phyloP scores from a whole-genome alignment of 192 early-diverging fungal species.

The Coemansia nantahalensis region DNA sequence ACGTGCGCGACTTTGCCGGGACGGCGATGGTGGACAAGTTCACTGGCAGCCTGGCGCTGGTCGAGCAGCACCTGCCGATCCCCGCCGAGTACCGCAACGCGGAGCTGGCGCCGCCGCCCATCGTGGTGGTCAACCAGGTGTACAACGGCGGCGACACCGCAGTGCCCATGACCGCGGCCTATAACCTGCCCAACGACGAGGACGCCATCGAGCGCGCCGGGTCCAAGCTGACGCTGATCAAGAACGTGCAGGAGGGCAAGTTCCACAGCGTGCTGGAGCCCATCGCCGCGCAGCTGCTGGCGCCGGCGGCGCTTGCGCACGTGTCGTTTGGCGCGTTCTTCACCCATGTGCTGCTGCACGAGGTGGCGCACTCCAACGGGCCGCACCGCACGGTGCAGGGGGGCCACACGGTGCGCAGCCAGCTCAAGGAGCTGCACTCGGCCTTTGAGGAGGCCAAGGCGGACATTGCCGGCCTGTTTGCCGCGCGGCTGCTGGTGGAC shows the following conservation, averaged over 20 bases:
- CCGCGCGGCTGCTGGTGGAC: constrained; percentile 59
- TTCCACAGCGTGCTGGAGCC: constrained; percentile 61
- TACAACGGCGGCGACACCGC: constrained; percentile 69
- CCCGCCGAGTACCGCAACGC: constrained; percentile 63
- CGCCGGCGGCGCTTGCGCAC: constrained; percentile 48
- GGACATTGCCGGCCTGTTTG: constrained; percentile 68
- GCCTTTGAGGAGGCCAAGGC: constrained; percentile 79
- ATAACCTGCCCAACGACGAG: constrained; percentile 78
- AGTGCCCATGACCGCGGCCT: constrained; percentile 74
- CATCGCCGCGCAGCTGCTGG: constrained; percentile 58
- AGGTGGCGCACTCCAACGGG: constrained; percentile 69
- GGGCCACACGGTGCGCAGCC: constrained; percentile 62
- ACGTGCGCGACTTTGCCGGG: constrained; percentile 62
- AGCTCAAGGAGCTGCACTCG: constrained; percentile 66
- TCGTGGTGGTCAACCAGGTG: constrained; percentile 73
- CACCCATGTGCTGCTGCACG: constrained; percentile 69
- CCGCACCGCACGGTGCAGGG: constrained; percentile 56
- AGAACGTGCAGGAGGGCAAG: constrained; percentile 74
- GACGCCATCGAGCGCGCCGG: constrained; percentile 65
- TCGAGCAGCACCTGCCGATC: constrained; percentile 66
- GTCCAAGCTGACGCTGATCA: constrained; percentile 70
- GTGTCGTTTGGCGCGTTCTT: constrained; percentile 70
- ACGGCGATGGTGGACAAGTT: constrained; percentile 63
- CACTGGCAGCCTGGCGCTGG: constrained; percentile 59
- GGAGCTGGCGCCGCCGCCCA: constrained; percentile 62